A percentile compares a stretch with the other conserved stretches of the same genome.
phyloP scores from a whole-genome alignment of 2,329 filamentous ascomycete species.

The Cladosporium sp. region DNA sequence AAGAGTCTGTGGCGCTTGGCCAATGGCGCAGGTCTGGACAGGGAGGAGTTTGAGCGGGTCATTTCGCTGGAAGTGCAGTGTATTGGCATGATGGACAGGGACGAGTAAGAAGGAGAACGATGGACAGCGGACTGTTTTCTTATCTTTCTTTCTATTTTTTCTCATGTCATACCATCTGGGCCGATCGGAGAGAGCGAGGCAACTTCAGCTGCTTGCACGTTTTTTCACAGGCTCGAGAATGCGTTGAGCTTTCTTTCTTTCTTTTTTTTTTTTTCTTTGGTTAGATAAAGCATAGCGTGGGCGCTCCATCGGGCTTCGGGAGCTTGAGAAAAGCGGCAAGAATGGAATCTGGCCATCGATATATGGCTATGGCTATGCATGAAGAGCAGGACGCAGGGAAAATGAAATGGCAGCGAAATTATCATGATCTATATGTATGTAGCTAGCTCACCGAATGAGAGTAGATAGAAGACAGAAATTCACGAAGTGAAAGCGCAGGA shows the following conservation, averaged over 20 bases:
- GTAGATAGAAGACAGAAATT: not conserved
- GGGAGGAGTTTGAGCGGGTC: slow-evolving; percentile 72
- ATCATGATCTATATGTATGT: not conserved
- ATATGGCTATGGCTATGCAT: not conserved
- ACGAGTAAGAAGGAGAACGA: slow-evolving; percentile 35
- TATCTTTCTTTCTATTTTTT: not conserved
- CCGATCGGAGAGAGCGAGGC: not conserved
- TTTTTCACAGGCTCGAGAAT: not conserved
- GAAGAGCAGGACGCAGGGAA: not conserved
- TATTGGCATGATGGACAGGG: slow-evolving; percentile 66
- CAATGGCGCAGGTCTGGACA: slow-evolving; percentile 68
- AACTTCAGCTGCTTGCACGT: not conserved
- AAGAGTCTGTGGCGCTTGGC: slow-evolving; percentile 75
- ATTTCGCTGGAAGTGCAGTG: slow-evolving; percentile 71
- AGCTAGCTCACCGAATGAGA: not conserved
- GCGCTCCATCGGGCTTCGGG: not conserved
- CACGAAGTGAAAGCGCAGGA: not conserved
- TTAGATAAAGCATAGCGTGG: not conserved
- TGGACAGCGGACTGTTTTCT: not conserved
- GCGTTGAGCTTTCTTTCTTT: not conserved
- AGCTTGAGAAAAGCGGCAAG: not conserved
- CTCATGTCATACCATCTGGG: not conserved
- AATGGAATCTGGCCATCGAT: not conserved
- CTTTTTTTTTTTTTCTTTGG: not conserved
- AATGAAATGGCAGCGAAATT: not conserved